phyloP scores from a whole-genome alignment of 108 stramenopile species.

The Cyclostephanos tholiformis region DNA sequence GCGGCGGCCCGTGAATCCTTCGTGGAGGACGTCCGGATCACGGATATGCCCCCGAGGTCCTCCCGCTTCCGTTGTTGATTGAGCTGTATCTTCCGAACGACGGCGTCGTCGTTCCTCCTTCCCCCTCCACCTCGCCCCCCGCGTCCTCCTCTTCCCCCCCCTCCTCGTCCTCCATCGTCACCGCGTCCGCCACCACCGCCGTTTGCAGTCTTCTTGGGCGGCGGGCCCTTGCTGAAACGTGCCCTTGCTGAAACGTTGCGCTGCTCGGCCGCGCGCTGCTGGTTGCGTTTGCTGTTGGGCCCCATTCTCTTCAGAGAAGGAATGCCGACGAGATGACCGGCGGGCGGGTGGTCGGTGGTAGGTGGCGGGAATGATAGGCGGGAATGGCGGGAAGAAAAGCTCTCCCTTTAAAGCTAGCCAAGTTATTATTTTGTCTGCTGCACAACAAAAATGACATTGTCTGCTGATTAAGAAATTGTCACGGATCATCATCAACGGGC shows the following conservation, averaged over 20 bases:
- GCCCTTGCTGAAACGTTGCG: slow-evolving; percentile 64
- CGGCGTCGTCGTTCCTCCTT: slow-evolving; percentile 41
- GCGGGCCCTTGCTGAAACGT: slow-evolving; percentile 67
- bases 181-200: slow-evolving; percentile 29
- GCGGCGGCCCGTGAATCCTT: background rate
- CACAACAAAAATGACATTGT: too few species aligned
- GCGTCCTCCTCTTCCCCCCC: slow-evolving; percentile 15
- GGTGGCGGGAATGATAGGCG: too few species aligned
- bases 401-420: too few species aligned
- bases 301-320: too few species aligned
- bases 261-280: slow-evolving; percentile 60
- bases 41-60: slow-evolving; percentile 35
- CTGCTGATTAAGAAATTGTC: too few species aligned
- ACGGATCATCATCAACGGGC: too few species aligned
- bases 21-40: slow-evolving; percentile 7
- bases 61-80: slow-evolving; percentile 18
- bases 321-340: too few species aligned
- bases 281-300: slow-evolving; percentile 62
- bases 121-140: slow-evolving; percentile 37
- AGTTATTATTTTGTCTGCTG: too few species aligned
- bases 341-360: too few species aligned
- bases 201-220: slow-evolving; percentile 30
- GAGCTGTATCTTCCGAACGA: slow-evolving; percentile 57
- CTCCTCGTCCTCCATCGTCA: slow-evolving; percentile 17
- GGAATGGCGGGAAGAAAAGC: too few species aligned